A percentile compares a stretch with the other conserved stretches of the same genome.
Evolutionary conservation across 2,329 filamentous ascomycete genomes (phyloP).

Genomic region (Talaromyces sp.): DNA sequence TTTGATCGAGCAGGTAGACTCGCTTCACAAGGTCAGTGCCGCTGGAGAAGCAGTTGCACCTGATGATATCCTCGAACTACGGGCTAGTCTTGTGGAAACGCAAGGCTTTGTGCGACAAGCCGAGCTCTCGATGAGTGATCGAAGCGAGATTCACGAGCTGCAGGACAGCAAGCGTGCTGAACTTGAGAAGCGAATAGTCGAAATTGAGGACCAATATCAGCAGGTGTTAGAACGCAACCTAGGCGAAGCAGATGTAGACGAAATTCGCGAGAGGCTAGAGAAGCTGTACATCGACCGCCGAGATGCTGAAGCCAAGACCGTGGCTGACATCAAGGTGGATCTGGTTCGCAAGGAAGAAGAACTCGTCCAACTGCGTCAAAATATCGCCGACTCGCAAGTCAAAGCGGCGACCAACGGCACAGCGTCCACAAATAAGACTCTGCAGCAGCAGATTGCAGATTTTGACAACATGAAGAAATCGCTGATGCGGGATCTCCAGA

Average conservation of each 20-base stretch:
- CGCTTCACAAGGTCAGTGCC: conserved; percentile 68
- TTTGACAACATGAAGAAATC: conserved; percentile 99
- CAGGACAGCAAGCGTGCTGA: conserved; percentile 63
- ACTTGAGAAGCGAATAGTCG: conserved; percentile 68
- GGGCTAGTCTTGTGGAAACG: conserved; percentile 74
- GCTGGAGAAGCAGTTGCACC: conserved; percentile 73
- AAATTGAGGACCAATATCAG: conserved; percentile 78
- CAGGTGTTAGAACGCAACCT: conserved; percentile 75
- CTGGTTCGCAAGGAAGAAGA: conserved; percentile 73
- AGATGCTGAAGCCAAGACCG: conserved; percentile 65
- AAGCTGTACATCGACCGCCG: conserved; percentile 71
- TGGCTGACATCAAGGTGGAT: conserved; percentile 71
- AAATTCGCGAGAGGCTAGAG: conserved; percentile 74
- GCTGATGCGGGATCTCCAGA: conserved; percentile 96
- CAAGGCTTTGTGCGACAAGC: conserved; percentile 91
- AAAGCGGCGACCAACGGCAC: conserved; percentile 55
- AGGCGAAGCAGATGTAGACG: conserved; percentile 70
- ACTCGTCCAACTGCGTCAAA: conserved; percentile 70
- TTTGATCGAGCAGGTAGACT: conserved; percentile 77
- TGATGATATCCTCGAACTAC: conserved; percentile 73
- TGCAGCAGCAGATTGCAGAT: conserved; percentile 96
- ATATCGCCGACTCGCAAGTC: conserved; percentile 65
- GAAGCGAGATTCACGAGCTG: conserved; percentile 57
- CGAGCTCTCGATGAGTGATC: conserved; percentile 77
- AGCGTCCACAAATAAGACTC: conserved; percentile 70